These are phyloP conservation scores for Peterozyma toletana DNA, from an alignment of 805 yeast genomes.

Conservation along the genomic window DNA sequence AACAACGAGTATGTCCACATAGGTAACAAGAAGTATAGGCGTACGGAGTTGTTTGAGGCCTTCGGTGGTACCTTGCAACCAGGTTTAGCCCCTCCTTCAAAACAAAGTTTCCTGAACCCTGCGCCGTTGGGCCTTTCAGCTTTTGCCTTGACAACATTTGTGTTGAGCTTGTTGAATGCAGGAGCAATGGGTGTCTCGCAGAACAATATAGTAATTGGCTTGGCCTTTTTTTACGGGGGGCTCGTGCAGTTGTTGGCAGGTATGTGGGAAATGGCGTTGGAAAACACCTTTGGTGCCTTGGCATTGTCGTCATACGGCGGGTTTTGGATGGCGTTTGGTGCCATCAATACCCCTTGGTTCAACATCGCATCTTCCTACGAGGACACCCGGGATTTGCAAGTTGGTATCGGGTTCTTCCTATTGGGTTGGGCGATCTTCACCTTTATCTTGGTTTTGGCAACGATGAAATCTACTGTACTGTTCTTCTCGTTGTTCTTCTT, in stretches of 20 bases:
- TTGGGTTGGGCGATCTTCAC: conserved; percentile 63
- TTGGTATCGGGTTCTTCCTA: conserved; percentile 51
- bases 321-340: conserved; percentile 73
- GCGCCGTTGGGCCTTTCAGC: conserved; percentile 71
- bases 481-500: conserved; percentile 47
- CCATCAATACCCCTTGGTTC: conserved; percentile 51
- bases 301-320: conserved; percentile 60
- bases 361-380: conserved; percentile 44
- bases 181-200: conserved; percentile 62
- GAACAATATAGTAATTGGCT: conserved; percentile 55
- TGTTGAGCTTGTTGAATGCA: conserved; percentile 54
- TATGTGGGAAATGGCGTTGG: conserved; percentile 68
- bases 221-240: conserved; percentile 70
- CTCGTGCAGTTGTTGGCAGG: conserved; percentile 67
- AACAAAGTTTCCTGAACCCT: conserved; percentile 62
- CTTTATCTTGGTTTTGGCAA: conserved; percentile 46
- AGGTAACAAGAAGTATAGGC: conserved; percentile 65
- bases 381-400: conserved; percentile 33
- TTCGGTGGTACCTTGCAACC: conserved; percentile 84
- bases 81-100: conserved; percentile 52
- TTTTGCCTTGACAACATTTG: conserved; percentile 63
- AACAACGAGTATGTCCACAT: conserved; percentile 62
- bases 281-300: conserved; percentile 71
- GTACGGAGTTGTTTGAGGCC: conserved; percentile 52
- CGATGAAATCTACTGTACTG: conserved; percentile 48